These are phyloP conservation scores for Micractinium sp. DNA, from an alignment of 139 green algal species.

Conservation along the genomic window DNA sequence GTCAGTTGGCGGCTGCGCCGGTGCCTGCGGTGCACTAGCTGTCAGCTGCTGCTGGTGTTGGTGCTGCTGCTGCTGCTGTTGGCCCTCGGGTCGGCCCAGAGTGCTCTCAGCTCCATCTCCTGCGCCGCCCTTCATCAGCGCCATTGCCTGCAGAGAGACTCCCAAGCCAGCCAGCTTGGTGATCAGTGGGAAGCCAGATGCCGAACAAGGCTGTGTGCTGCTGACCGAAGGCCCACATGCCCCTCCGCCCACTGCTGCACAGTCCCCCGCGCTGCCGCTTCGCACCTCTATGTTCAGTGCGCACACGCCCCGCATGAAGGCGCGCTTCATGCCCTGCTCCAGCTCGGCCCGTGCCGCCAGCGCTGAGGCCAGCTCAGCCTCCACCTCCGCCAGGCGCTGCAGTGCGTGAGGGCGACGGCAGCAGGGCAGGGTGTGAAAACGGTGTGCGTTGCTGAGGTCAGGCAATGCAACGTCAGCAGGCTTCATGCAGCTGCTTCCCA, in stretches of 20 bases:
- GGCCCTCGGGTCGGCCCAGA: neutral
- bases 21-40: neutral
- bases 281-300: constrained; percentile 74
- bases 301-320: constrained; percentile 79
- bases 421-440: neutral
- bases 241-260: neutral
- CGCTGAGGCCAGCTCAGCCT: constrained; percentile 47
- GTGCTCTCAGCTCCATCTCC: no score
- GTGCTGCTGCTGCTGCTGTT: neutral
- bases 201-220: neutral
- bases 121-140: constrained; percentile 64
- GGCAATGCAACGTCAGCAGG: no score
- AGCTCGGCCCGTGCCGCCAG: constrained; percentile 45
- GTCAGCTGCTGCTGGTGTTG: neutral
- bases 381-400: constrained; percentile 44
- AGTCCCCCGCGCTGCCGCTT: neutral
- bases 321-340: constrained; percentile 76
- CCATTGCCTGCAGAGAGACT: constrained; percentile 58
- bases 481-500: no score
- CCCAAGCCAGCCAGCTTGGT: no score
- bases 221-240: no score
- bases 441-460: no score
- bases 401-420: neutral
- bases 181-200: no score
- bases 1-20: neutral